Conservation (phyloP, 495 filamentous ascomycete species). For the Evernia prunastri region DNA sequence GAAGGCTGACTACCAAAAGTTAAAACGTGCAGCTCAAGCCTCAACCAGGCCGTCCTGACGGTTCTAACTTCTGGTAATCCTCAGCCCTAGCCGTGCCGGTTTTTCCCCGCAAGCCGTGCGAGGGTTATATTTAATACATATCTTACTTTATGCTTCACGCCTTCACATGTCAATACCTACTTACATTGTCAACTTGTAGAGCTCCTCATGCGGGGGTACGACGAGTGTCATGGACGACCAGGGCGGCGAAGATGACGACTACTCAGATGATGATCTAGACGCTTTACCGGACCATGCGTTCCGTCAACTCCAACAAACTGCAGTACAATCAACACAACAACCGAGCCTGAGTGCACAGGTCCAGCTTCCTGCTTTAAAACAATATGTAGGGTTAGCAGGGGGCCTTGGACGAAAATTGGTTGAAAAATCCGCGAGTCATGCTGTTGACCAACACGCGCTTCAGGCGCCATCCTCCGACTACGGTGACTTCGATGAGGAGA, state of each 20-base stretch:
- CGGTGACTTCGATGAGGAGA: constrained; percentile 50
- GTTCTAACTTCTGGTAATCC: too few relatives aligned
- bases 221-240: constrained; percentile 47
- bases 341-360: constrained; percentile 5
- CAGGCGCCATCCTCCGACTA: constrained; percentile 37
- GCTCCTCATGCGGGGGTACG: constrained; percentile 22
- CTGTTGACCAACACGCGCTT: constrained; percentile 1
- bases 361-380: constrained; percentile 4
- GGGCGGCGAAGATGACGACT: constrained; percentile 55
- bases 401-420: constrained; percentile 16
- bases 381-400: constrained; percentile 5
- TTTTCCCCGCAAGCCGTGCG: too few relatives aligned
- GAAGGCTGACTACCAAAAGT: neutral
- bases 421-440: neutral
- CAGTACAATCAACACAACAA: constrained; percentile 46
- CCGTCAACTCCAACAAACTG: constrained; percentile 49
- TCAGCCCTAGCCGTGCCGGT: neutral
- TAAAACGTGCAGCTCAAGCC: neutral
- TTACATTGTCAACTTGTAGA: neutral
- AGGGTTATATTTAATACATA: too few relatives aligned
- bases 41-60: too few relatives aligned
- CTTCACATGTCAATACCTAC: neutral
- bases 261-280: constrained; percentile 59
- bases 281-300: constrained; percentile 47
- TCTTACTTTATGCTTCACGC: too few relatives aligned